Base-by-base conservation (phyloP, 2,329 filamentous ascomycete species). In the Lecanicillium sp. region DNA sequence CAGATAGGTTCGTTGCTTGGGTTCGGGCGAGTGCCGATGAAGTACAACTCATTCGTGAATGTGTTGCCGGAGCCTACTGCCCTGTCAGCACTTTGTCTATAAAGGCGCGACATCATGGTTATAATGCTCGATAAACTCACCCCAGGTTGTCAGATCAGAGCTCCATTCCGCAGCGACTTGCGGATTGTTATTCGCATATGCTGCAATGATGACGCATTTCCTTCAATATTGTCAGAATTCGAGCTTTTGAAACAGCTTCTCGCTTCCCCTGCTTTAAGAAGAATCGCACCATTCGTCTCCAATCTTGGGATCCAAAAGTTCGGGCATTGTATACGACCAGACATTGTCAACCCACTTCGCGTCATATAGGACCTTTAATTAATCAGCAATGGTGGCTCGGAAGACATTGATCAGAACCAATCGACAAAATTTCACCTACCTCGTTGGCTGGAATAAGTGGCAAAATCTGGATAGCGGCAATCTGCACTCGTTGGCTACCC, bases 21-120 rank as follows among this genome's bases (percentile, higher is more conserved):
- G 42, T 51, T 51, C 22, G 49, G 46, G 2, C 49, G 46, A 12
- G 49, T 51, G 25, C 49, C 47, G 40, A 51, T 51, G 40, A 51
- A 51, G 43, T 40, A 47, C 15, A 51, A 40, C 42, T 49, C 47
- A 43, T 51, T 51, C 29, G 44, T 47, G 39, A 37, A 51, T 8
- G 49, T 51, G 32, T 51, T 45, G 25, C 49, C 49, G 30, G 42
- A 41, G 33, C 49, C 48, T 50, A 13, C 19, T 33, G 15, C 4
- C n/a, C 17, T 20, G 30, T 36, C 17, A 38, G n/a, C 15, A n/a
- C 8, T 31, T 14, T 30, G 32, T 10, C 12, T n/a, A n/a, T n/a
- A n/a, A n/a, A n/a, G n/a, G n/a, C n/a, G n/a, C n/a, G n/a, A n/a
- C n/a, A n/a, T n/a, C n/a, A n/a, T n/a, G n/a, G n/a, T n/a, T n/a